Conservation (phyloP, 345 rosid genomes). For the Chamaenerion angustifolium region DNA sequence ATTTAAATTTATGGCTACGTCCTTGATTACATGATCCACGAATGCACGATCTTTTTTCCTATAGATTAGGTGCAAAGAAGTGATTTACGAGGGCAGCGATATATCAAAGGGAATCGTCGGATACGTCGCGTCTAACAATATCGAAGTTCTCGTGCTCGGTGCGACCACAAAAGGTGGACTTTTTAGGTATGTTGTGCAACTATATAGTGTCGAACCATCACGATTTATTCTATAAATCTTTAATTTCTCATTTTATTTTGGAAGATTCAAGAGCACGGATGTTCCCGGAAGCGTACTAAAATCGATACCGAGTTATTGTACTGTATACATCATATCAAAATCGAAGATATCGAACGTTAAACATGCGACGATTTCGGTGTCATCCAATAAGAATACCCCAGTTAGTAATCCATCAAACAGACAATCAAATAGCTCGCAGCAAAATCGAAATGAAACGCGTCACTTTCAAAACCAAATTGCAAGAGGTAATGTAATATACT, state of each 20-base stretch:
- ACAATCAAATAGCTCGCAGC: constrained; percentile 6
- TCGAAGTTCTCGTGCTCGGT: constrained; percentile 43
- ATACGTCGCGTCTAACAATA: constrained; percentile 17
- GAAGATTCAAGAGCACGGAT: constrained; percentile 54
- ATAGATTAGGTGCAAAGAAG: constrained; percentile 54
- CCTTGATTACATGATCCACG: neutral
- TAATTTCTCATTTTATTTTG: constrained; percentile 5
- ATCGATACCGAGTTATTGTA: constrained; percentile 56
- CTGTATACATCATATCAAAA: constrained; percentile 54
- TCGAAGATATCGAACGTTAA: constrained; percentile 47
- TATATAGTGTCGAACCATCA: neutral
- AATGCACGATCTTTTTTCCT: neutral
- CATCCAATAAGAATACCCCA: constrained; percentile 16
- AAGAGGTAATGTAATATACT: constrained; percentile 20
- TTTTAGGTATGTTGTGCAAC: constrained; percentile 30
- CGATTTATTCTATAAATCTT: neutral
- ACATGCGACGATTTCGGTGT: constrained; percentile 32
- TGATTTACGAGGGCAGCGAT: constrained; percentile 41
- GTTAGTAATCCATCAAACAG: constrained; percentile 7
- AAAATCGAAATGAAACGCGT: constrained; percentile 4
- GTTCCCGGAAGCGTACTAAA: constrained; percentile 42
- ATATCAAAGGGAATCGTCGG: constrained; percentile 40
- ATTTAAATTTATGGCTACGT: neutral
- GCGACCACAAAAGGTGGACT: constrained; percentile 42
- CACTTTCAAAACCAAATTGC: constrained; percentile 5